A percentile compares a stretch with the other conserved stretches of the same genome.
Conservation (phyloP, 2,329 filamentous ascomycete species). For the Endoconidiophora polonica region DNA sequence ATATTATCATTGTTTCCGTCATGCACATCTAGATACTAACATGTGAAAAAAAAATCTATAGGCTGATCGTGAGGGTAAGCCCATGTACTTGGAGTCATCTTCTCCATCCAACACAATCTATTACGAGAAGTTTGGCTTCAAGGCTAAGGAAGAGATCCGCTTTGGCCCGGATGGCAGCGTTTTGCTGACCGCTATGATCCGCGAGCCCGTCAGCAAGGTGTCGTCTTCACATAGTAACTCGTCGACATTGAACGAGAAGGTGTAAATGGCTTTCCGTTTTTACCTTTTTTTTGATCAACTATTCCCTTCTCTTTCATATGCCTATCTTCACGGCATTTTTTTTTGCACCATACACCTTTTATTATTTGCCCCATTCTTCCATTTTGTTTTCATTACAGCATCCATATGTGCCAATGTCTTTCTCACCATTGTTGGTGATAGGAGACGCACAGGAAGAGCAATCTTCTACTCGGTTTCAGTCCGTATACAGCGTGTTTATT, state of each 20-base stretch:
- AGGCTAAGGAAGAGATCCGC: slow-evolving; percentile 43
- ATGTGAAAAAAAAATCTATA: slow-evolving; percentile 17
- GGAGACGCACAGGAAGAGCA: neutral
- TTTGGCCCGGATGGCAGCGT: slow-evolving; percentile 42
- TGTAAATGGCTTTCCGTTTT: neutral
- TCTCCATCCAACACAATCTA: slow-evolving; percentile 50
- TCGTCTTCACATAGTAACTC: slow-evolving; percentile 8
- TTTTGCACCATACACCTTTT: neutral
- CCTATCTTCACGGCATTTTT: neutral
- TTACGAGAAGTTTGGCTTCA: slow-evolving; percentile 63
- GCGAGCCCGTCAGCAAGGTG: slow-evolving; percentile 39
- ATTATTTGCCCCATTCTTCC: neutral
- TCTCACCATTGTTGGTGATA: neutral
- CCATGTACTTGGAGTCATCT: slow-evolving; percentile 67
- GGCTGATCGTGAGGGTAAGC: slow-evolving; percentile 51
- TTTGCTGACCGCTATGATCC: slow-evolving; percentile 63
- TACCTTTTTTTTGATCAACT: neutral
- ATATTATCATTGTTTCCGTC: neutral
- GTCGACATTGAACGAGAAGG: slow-evolving; percentile 13
- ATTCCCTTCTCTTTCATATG: neutral
- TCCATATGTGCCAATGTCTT: neutral
- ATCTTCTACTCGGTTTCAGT: slow-evolving; percentile 1
- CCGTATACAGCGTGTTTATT: neutral
- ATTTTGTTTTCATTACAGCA: neutral
- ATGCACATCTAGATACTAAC: neutral